Evolutionary conservation across 2,329 filamentous ascomycete species (phyloP).

Genomic region (Byssochlamys sp.): DNA sequence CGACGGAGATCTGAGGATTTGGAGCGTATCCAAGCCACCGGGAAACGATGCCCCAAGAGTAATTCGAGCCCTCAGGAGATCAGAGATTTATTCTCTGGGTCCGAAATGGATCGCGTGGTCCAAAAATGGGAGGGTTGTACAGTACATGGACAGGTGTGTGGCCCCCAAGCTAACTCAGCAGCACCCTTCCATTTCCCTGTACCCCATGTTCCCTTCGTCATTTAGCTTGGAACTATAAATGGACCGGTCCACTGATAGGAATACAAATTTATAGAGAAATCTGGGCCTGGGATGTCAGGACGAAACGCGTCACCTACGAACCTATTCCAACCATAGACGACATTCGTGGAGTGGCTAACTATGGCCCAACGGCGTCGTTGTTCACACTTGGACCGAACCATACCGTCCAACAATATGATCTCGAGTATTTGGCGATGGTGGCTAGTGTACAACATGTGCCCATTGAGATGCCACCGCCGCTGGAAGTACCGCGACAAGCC

Average conservation of each 20-base stretch:
- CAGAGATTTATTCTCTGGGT: conserved; percentile 61
- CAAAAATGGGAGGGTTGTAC: conserved; percentile 90
- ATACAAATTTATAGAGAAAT: conserved; percentile 56
- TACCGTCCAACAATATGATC: conserved; percentile 88
- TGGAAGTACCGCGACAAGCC: conserved; percentile 49
- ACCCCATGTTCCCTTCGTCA: neutral
- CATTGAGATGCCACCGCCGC: conserved; percentile 68
- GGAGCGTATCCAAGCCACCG: conserved; percentile 82
- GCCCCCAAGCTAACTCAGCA: neutral
- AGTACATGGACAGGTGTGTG: conserved; percentile 79
- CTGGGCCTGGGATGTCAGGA: conserved; percentile 90
- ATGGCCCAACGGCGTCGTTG: conserved; percentile 78
- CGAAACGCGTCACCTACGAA: conserved; percentile 91
- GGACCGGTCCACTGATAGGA: neutral
- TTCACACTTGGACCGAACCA: conserved; percentile 84
- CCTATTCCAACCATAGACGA: conserved; percentile 74
- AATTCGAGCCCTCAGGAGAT: conserved; percentile 73
- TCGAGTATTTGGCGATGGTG: conserved; percentile 76
- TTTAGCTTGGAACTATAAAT: neutral
- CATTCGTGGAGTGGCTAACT: conserved; percentile 72
- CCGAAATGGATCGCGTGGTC: conserved; percentile 98
- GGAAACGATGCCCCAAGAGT: conserved; percentile 70
- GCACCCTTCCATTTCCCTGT: conserved; percentile 2
- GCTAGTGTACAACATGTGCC: conserved; percentile 80
- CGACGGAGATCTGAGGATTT: conserved; percentile 86